Conservation (phyloP, 2,329 filamentous ascomycete genomes). For the Phymatotrichopsis omnivora region DNA sequence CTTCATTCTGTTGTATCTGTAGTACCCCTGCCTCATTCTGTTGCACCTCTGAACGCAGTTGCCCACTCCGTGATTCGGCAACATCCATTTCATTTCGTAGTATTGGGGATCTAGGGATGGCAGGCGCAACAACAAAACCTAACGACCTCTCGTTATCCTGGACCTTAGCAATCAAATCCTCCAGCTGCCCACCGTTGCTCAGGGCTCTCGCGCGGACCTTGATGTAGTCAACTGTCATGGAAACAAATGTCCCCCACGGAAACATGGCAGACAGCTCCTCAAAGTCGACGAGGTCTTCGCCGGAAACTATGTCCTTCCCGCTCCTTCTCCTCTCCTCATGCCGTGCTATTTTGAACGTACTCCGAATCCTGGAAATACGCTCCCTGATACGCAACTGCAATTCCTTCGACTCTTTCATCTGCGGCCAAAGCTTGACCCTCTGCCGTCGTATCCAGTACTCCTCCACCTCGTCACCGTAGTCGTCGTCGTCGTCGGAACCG, state of each 20-base stretch:
- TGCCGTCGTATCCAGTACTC: slow-evolving; percentile 16
- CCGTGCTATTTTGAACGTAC: slow-evolving; percentile 3
- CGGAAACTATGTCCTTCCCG: not conserved
- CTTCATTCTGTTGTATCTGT: no score
- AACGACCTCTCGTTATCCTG: not conserved
- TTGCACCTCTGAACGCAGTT: no score
- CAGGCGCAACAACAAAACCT: not conserved
- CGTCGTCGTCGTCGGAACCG: slow-evolving; percentile 22
- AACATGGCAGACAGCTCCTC: slow-evolving; percentile 11
- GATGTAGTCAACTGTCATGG: slow-evolving; percentile 13
- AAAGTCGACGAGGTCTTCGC: slow-evolving; percentile 21
- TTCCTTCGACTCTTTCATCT: slow-evolving; percentile 1
- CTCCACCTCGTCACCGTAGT: slow-evolving; percentile 27
- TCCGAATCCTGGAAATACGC: slow-evolving; percentile 10
- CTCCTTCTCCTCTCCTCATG: not conserved
- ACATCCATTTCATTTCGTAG: not conserved
- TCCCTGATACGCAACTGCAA: slow-evolving; percentile 2
- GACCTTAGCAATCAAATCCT: not conserved
- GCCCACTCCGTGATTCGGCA: not conserved
- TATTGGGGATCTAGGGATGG: not conserved
- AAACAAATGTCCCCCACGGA: slow-evolving; percentile 20
- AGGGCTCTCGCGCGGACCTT: not conserved
- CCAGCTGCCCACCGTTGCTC: not conserved
- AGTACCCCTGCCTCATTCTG: no score
- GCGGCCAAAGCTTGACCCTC: slow-evolving; percentile 17